Evolutionary conservation across 1,284 basidiomycete species (phyloP), one percentile per base, ranked within the genome.

Genomic region (Bondarzewia mesenterica): DNA sequence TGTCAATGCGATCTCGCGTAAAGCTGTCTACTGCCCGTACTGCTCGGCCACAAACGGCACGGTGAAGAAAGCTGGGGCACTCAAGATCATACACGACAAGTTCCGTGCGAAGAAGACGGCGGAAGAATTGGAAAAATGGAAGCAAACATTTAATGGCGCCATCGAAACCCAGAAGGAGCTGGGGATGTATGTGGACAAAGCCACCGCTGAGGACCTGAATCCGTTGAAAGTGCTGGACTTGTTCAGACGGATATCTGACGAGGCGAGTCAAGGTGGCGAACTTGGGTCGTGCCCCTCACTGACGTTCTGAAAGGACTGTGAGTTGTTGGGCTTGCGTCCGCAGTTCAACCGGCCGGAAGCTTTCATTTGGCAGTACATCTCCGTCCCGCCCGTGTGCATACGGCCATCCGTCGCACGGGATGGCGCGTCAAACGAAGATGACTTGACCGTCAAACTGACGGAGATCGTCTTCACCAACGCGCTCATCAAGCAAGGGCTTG

Each of bases 321-420:
- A 99, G 66, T 71, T 99, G 42, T 75, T 99, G 7, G 94, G 95
- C 1, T 69, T 99, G 46, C 82, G 90, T 53, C 96, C 96, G 2
- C 79, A 82, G 25, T 85, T 85, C 59, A 94, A 94, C 46, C 74
- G 96, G 48, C 96, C 96, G 2, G 96, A 99, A 69, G 89, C 98
- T 63, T 98, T 95, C 62, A 85, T 99, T 50, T 99, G 96, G 96
- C 94, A 98, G 66, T 99, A 99, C 66, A 85, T 99, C n/a, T 96
- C 93, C 26, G 96, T 99, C 14, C 96, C 96, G 16, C 96, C 96
- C 0, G 93, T 97, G 32, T 95, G 92, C 63, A 99, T 99, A 50
- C 84, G 96, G 39, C 96, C 96, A 0, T 97, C 93, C 5, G 96
- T 99, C 1, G 88, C 90, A 0, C 96, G 98, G 64, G 96, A 99